phyloP scores from a whole-genome alignment of 768 basidiomycete species.

The Sarcodon sp. region DNA sequence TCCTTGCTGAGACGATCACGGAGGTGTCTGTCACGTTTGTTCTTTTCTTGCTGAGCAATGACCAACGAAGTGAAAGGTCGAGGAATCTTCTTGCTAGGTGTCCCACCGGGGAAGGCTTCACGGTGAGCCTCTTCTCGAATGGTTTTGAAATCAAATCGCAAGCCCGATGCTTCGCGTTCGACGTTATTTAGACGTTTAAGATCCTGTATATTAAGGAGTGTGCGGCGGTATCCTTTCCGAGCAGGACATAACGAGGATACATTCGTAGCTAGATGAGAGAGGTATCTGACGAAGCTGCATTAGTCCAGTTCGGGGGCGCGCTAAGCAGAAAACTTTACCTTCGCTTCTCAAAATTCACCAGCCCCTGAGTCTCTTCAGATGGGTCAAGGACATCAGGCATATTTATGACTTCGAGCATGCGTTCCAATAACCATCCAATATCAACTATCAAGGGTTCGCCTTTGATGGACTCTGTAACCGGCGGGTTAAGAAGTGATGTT shows the following conservation, averaged over 20 bases:
- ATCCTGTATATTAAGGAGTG: constrained; percentile 49
- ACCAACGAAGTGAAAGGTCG: constrained; percentile 61
- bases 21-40: constrained; percentile 59
- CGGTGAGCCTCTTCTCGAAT: constrained; percentile 68
- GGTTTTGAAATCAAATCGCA: constrained; percentile 58
- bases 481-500: constrained; percentile 28
- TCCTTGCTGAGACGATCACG: constrained; percentile 63
- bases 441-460: constrained; percentile 49
- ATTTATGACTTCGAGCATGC: constrained; percentile 68
- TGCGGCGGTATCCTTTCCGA: constrained; percentile 31
- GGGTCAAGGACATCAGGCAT: constrained; percentile 58
- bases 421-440: constrained; percentile 74
- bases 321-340: constrained; percentile 30
- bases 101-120: constrained; percentile 38
- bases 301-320: background rate
- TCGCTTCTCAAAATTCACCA: constrained; percentile 77
- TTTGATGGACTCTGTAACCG: constrained; percentile 32
- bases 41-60: constrained; percentile 64
- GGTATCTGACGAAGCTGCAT: constrained; percentile 31
- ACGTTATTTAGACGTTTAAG: constrained; percentile 69
- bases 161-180: constrained; percentile 47
- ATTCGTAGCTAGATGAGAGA: constrained; percentile 52
- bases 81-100: constrained; percentile 10
- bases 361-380: constrained; percentile 35
- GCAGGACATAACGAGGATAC: constrained; percentile 30